Conservation (phyloP, 768 basidiomycete species). For the Mrakia frigida region DNA sequence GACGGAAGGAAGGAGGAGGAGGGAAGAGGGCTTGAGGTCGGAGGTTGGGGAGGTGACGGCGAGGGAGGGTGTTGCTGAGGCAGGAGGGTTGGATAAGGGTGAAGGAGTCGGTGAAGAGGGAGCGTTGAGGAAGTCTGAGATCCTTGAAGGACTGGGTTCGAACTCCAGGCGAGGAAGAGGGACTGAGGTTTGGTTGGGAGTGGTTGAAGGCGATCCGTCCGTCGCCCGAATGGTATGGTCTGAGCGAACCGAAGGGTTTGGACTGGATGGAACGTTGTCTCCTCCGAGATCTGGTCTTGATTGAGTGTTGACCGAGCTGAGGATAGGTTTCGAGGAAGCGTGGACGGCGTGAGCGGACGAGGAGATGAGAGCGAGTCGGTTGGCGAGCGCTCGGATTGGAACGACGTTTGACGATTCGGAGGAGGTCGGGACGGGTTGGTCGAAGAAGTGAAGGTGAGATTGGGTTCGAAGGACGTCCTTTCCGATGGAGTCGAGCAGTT, state of each 20-base stretch:
- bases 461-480: constrained; percentile 37
- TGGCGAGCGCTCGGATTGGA: constrained; percentile 1
- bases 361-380: constrained; percentile 7
- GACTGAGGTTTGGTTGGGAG: background rate
- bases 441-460: constrained; percentile 35
- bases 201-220: background rate
- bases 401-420: background rate
- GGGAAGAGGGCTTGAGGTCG: background rate
- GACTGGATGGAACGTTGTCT: background rate
- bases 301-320: constrained; percentile 1
- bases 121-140: background rate
- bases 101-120: background rate
- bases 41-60: constrained; percentile 29
- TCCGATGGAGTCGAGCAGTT: constrained; percentile 34
- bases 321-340: background rate
- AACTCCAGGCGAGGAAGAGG: constrained; percentile 2
- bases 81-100: background rate
- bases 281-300: background rate
- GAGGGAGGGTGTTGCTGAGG: constrained; percentile 2
- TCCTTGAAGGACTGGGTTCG: background rate
- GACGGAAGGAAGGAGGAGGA: constrained; percentile 13
- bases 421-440: constrained; percentile 19
- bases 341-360: background rate
- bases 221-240: constrained; percentile 13
- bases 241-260: constrained; percentile 12